Evolutionary conservation across 2,329 filamentous ascomycete species (phyloP).

Genomic region (Ascochyta fabae): DNA sequence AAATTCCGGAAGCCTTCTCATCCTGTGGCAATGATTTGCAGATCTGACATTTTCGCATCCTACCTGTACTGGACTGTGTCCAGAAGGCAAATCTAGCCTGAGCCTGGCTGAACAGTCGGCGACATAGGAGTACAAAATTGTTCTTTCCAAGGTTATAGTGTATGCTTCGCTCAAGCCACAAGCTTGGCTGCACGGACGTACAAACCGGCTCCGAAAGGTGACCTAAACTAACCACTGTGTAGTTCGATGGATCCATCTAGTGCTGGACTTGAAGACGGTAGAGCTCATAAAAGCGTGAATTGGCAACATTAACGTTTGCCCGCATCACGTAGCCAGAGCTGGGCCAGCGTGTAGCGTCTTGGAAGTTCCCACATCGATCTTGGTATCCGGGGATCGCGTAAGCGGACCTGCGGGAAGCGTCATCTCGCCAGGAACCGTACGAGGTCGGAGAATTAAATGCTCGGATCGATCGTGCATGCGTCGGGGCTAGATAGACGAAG

Average conservation of each 20-base stretch:
- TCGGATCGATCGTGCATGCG: not conserved
- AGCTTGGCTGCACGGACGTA: not conserved
- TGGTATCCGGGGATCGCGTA: not conserved
- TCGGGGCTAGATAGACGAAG: not conserved
- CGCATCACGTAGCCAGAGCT: not conserved
- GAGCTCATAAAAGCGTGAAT: not conserved
- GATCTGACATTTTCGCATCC: not conserved
- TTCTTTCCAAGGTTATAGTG: not conserved
- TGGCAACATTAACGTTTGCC: not conserved
- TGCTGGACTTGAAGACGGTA: not conserved
- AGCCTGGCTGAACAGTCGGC: not conserved
- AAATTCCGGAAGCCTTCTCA: slow-evolving; percentile 1
- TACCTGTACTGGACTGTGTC: not conserved
- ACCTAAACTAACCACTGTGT: too few species aligned
- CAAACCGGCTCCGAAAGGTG: not conserved
- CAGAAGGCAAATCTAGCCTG: not conserved
- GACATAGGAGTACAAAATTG: not conserved
- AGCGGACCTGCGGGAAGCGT: not conserved
- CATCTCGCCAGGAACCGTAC: not conserved
- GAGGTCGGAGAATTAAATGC: not conserved
- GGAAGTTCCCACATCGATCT: not conserved
- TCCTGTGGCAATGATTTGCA: not conserved
- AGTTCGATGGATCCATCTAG: not conserved
- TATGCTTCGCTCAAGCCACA: not conserved
- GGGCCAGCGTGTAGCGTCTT: not conserved